phyloP scores from a whole-genome alignment of 2,329 filamentous ascomycete species.

The Venturia oleaginea region DNA sequence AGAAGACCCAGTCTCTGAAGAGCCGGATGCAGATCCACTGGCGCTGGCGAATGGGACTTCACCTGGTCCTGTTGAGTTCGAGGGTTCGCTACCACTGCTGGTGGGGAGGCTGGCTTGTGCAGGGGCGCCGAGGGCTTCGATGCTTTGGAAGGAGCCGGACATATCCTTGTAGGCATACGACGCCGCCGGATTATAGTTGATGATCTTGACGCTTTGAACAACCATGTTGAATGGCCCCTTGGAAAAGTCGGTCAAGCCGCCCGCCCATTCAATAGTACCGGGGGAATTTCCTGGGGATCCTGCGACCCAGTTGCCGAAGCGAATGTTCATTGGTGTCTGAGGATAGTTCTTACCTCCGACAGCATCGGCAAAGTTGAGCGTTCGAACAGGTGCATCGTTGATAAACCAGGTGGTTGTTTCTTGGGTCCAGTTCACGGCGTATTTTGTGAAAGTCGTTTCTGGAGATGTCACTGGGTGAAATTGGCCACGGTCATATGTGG shows the following conservation, averaged over 20 bases:
- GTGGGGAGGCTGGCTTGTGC: neutral
- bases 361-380: constrained; percentile 51
- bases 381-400: constrained; percentile 57
- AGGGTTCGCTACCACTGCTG: neutral
- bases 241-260: constrained; percentile 44
- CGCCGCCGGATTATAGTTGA: constrained; percentile 43
- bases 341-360: constrained; percentile 56
- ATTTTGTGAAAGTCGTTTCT: constrained; percentile 55
- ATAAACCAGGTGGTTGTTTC: constrained; percentile 60
- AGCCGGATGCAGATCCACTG: neutral
- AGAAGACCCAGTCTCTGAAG: neutral
- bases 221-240: constrained; percentile 43
- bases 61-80: constrained; percentile 1
- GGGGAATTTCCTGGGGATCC: constrained; percentile 38
- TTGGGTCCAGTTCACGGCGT: constrained; percentile 64
- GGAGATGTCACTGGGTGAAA: constrained; percentile 51
- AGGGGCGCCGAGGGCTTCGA: constrained; percentile 24
- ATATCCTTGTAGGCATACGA: constrained; percentile 43
- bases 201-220: constrained; percentile 41
- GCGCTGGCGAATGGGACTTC: neutral
- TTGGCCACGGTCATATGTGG: constrained; percentile 60
- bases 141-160: constrained; percentile 39
- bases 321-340: constrained; percentile 62
- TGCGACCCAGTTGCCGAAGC: constrained; percentile 39
- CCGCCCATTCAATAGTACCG: constrained; percentile 60